Conservation (phyloP, 306 rosid species). For the Neltuma alba region DNA sequence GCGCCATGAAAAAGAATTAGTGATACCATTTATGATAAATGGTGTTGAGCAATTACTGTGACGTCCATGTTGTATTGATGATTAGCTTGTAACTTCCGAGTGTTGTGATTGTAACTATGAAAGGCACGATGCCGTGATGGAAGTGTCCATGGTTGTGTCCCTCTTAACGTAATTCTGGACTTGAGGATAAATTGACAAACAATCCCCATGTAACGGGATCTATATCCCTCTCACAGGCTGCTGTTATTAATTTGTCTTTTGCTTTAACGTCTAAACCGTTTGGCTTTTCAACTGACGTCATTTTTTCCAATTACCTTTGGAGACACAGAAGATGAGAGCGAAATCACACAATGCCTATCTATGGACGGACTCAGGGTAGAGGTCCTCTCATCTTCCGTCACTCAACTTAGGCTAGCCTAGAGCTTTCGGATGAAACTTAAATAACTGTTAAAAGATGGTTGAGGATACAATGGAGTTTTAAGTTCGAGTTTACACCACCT, state of each 20-base stretch:
- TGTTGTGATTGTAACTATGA: slow-evolving; percentile 4
- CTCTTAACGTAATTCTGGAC: background rate
- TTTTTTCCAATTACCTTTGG: background rate
- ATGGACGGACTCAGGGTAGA: background rate
- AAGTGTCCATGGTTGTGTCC: background rate
- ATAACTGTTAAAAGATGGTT: background rate
- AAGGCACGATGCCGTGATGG: background rate
- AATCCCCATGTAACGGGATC: background rate
- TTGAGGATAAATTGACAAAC: background rate
- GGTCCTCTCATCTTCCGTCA: background rate
- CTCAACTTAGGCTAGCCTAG: background rate
- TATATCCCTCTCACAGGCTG: background rate
- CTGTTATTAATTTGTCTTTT: background rate
- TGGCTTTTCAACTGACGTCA: background rate
- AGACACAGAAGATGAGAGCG: background rate
- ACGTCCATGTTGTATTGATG: background rate
- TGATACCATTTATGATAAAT: background rate
- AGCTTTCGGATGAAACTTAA: background rate
- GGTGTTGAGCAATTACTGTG: background rate
- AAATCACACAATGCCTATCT: background rate
- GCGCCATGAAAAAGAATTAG: background rate
- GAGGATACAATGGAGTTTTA: background rate
- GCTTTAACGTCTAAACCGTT: background rate
- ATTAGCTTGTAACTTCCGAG: background rate
- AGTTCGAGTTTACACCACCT: background rate